These are phyloP conservation scores for Xylaria bambusicola DNA, from an alignment of 495 filamentous ascomycete genomes.

Conservation along the genomic window DNA sequence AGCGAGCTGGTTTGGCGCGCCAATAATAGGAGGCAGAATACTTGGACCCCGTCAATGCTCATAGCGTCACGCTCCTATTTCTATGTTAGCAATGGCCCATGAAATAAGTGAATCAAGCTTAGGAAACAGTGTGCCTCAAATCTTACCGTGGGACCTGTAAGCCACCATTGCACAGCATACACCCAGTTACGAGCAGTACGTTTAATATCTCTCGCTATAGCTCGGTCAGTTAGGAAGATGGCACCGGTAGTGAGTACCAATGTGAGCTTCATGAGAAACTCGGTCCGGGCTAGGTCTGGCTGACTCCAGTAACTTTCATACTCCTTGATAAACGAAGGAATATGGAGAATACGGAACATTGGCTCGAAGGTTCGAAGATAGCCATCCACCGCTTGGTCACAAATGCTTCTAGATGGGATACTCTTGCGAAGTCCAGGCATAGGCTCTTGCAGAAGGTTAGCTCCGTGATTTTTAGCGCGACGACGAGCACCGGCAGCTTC, in stretches of 20 bases:
- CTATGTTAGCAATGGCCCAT: not conserved
- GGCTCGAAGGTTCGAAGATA: slow-evolving; percentile 17
- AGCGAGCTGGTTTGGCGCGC: slow-evolving; percentile 14
- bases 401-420: slow-evolving; percentile 1
- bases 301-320: slow-evolving; percentile 10
- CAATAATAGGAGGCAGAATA: slow-evolving; percentile 13
- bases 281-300: not conserved
- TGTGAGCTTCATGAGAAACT: slow-evolving; percentile 16
- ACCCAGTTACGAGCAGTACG: slow-evolving; percentile 11
- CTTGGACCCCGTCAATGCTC: slow-evolving; percentile 18
- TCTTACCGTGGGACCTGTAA: slow-evolving; percentile 13
- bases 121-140: not conserved
- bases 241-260: slow-evolving; percentile 6
- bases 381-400: slow-evolving; percentile 11
- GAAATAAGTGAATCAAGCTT: not conserved
- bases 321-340: slow-evolving; percentile 7
- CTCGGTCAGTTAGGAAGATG: slow-evolving; percentile 2
- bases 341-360: slow-evolving; percentile 15
- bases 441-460: slow-evolving; percentile 1
- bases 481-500: slow-evolving; percentile 13
- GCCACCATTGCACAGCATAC: slow-evolving; percentile 19
- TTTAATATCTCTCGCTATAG: slow-evolving; percentile 8
- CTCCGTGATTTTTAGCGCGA: slow-evolving; percentile 4
- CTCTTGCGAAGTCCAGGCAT: slow-evolving; percentile 9
- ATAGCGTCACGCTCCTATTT: slow-evolving; percentile 14